Evolutionary conservation across 2,329 filamentous ascomycete genomes (phyloP).

Genomic region (Trichoderma breve): DNA sequence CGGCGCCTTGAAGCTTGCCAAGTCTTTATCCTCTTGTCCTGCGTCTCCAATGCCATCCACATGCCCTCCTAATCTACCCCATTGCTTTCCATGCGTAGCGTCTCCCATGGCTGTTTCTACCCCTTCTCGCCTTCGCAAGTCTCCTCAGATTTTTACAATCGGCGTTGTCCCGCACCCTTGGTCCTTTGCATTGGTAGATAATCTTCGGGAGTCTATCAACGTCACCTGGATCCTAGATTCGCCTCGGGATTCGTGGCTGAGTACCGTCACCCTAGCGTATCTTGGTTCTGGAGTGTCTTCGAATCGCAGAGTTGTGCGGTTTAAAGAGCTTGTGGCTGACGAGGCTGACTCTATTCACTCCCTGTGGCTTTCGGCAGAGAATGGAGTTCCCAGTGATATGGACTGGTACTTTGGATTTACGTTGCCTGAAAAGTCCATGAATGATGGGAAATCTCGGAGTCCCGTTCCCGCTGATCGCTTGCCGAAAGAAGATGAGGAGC

Average conservation of each 20-base stretch:
- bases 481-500: slow-evolving; percentile 20
- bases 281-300: slow-evolving; percentile 60
- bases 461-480: slow-evolving; percentile 29
- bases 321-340: slow-evolving; percentile 80
- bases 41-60: slow-evolving; percentile 68
- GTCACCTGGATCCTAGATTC: slow-evolving; percentile 65
- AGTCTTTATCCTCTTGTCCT: slow-evolving; percentile 73
- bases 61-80: slow-evolving; percentile 77
- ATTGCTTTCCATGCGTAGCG: slow-evolving; percentile 69
- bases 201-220: slow-evolving; percentile 60
- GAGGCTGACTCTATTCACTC: slow-evolving; percentile 61
- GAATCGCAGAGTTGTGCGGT: slow-evolving; percentile 63
- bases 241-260: slow-evolving; percentile 76
- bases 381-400: slow-evolving; percentile 63
- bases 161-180: slow-evolving; percentile 89
- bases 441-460: slow-evolving; percentile 34
- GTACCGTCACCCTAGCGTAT: slow-evolving; percentile 65
- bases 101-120: slow-evolving; percentile 66
- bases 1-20: slow-evolving; percentile 69
- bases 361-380: slow-evolving; percentile 78
- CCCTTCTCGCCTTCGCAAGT: slow-evolving; percentile 67
- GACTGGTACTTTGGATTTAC: slow-evolving; percentile 90
- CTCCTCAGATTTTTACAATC: slow-evolving; percentile 72
- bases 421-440: slow-evolving; percentile 59
- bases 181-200: slow-evolving; percentile 69